phyloP scores from a whole-genome alignment of 2,329 filamentous ascomycete species.

The Beauveria australis region DNA sequence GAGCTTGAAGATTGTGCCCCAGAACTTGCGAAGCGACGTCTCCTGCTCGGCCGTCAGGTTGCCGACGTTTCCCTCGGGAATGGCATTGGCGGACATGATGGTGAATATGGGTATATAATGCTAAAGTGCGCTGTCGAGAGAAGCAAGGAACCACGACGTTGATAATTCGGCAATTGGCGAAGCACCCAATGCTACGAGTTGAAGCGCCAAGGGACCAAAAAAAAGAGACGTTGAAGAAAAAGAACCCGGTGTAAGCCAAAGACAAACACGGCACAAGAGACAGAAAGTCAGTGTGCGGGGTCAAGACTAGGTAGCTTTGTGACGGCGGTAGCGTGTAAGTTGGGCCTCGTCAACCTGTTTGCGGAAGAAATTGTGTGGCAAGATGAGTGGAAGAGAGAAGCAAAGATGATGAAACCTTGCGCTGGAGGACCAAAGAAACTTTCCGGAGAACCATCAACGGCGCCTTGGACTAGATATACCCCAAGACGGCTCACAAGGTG shows the following conservation, averaged over 20 bases:
- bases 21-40: constrained; percentile 18
- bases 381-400: not conserved
- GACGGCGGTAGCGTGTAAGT: not conserved
- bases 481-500: not conserved
- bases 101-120: not conserved
- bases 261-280: not conserved
- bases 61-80: constrained; percentile 14
- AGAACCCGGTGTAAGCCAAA: not conserved
- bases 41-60: constrained; percentile 19
- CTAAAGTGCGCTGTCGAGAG: not conserved
- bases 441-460: not conserved
- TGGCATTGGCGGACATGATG: not conserved
- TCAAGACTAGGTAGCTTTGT: not conserved
- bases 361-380: not conserved
- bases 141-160: not conserved
- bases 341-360: not conserved
- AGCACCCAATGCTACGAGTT: not conserved
- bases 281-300: not conserved
- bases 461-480: constrained; percentile 4
- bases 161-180: not conserved
- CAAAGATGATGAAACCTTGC: not conserved
- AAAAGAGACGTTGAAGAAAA: not conserved
- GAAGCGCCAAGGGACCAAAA: not conserved
- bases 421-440: not conserved
- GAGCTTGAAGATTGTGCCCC: constrained; percentile 17